Conservation (phyloP, 345 rosid species). For the Populus alba region DNA sequence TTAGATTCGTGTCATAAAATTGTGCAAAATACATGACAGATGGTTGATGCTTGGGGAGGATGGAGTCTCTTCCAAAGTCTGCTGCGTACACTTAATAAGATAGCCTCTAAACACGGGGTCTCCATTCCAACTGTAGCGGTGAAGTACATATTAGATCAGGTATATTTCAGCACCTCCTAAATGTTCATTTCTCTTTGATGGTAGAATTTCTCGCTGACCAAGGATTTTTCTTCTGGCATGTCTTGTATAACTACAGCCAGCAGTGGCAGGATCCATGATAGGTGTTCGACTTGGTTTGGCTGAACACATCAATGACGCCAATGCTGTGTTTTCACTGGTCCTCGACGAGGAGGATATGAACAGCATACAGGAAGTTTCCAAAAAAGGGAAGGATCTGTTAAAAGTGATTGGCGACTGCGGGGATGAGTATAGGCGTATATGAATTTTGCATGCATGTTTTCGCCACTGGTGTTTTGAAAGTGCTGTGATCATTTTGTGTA, state of each 20-base stretch:
- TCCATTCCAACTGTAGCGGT: constrained; percentile 88
- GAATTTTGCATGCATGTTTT: constrained; percentile 9
- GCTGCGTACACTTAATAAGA: constrained; percentile 58
- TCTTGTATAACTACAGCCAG: constrained; percentile 46
- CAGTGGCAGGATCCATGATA: constrained; percentile 90
- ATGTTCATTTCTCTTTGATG: not conserved
- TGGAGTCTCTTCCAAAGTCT: constrained; percentile 82
- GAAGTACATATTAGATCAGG: constrained; percentile 80
- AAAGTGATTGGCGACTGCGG: constrained; percentile 93
- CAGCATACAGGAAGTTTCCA: constrained; percentile 58
- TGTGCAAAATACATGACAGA: constrained; percentile 38
- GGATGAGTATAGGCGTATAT: constrained; percentile 71
- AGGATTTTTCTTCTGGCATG: not conserved
- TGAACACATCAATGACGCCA: constrained; percentile 69
- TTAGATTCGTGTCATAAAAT: not conserved
- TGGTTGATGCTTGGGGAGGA: constrained; percentile 99
- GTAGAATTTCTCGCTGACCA: not conserved
- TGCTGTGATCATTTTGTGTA: too few species aligned
- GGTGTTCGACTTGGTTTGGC: constrained; percentile 87
- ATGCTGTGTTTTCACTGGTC: constrained; percentile 63
- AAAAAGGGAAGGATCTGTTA: constrained; percentile 67
- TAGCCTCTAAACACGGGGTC: constrained; percentile 80
- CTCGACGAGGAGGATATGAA: constrained; percentile 76
- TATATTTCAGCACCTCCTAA: constrained; percentile 8
- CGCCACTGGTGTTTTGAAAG: too few species aligned